A percentile compares a stretch with the other conserved stretches of the same genome.
Conservation (phyloP, 768 basidiomycete species). For the Auricularia auricula-judae region DNA sequence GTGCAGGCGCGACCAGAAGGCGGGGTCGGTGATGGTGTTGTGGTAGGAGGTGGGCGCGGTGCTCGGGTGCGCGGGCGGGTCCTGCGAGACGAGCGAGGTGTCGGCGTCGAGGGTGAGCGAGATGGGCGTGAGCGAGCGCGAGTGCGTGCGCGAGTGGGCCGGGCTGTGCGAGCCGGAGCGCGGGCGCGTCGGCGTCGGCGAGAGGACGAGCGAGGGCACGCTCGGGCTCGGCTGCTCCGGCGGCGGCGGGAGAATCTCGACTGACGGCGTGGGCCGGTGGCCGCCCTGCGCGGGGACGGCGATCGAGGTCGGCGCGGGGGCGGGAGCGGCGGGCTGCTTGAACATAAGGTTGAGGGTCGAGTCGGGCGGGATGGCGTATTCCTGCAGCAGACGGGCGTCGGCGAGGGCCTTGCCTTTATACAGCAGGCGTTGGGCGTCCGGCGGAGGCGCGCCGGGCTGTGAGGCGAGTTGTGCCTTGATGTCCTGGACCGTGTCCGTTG, state of each 20-base stretch:
- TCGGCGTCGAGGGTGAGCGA: constrained; percentile 63
- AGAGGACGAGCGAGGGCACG: constrained; percentile 14
- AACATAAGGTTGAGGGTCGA: constrained; percentile 80
- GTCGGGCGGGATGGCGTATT: constrained; percentile 75
- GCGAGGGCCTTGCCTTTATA: constrained; percentile 91
- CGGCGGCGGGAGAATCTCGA: constrained; percentile 12
- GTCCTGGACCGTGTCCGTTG: constrained; percentile 71
- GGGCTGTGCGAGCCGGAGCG: constrained; percentile 57
- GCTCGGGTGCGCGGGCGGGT: constrained; percentile 16
- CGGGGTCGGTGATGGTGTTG: constrained; percentile 57
- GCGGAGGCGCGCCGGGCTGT: constrained; percentile 58
- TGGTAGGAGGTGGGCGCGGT: constrained; percentile 41
- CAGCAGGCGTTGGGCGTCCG: constrained; percentile 74
- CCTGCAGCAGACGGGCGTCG: constrained; percentile 80
- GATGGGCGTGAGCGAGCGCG: constrained; percentile 56
- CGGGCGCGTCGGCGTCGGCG: constrained; percentile 15
- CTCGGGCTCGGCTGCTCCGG: constrained; percentile 12
- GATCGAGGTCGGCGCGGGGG: constrained; percentile 42
- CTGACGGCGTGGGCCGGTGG: constrained; percentile 2
- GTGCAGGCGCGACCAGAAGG: constrained; percentile 68
- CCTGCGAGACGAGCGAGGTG: constrained; percentile 31
- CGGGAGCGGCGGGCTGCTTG: constrained; percentile 38
- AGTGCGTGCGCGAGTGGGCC: constrained; percentile 50
- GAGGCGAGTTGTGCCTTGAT: constrained; percentile 70
- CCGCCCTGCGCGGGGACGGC: constrained; percentile 1